These are phyloP conservation scores for Plenodomus biglobosus DNA, from an alignment of 2,329 filamentous ascomycete genomes.

Conservation along the genomic window DNA sequence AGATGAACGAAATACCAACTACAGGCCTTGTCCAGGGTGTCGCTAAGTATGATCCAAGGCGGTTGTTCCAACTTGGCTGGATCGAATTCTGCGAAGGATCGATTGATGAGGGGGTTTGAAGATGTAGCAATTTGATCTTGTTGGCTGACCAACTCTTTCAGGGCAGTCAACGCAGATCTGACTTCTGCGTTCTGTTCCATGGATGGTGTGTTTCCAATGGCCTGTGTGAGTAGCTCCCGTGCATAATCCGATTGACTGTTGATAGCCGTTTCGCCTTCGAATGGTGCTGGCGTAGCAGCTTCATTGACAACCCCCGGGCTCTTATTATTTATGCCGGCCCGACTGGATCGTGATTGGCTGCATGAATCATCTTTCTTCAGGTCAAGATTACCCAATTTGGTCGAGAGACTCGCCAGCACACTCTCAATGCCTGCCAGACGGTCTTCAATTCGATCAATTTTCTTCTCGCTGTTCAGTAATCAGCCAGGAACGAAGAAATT, in stretches of 20 bases:
- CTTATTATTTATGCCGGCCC: slow-evolving; percentile 10
- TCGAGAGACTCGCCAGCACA: slow-evolving; percentile 42
- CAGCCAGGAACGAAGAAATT: not conserved
- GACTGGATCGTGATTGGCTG: slow-evolving; percentile 30
- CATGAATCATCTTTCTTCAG: slow-evolving; percentile 26
- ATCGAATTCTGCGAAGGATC: slow-evolving; percentile 27
- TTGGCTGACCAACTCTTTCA: slow-evolving; percentile 37
- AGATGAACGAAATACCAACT: slow-evolving; percentile 22
- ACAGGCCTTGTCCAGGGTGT: slow-evolving; percentile 27
- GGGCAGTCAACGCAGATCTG: slow-evolving; percentile 34
- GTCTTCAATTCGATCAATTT: slow-evolving; percentile 56
- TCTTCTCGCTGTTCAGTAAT: slow-evolving; percentile 48
- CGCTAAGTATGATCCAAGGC: slow-evolving; percentile 32
- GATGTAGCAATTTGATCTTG: slow-evolving; percentile 23
- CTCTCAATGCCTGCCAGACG: slow-evolving; percentile 53
- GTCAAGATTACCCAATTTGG: slow-evolving; percentile 32
- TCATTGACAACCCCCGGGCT: slow-evolving; percentile 22
- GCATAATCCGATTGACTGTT: slow-evolving; percentile 53
- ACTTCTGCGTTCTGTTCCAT: slow-evolving; percentile 40
- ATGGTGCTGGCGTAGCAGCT: slow-evolving; percentile 35
- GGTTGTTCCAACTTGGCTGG: slow-evolving; percentile 33
- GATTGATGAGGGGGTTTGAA: slow-evolving; percentile 25
- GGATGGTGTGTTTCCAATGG: slow-evolving; percentile 41
- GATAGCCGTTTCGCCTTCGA: slow-evolving; percentile 55
- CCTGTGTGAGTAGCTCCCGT: slow-evolving; percentile 46